phyloP scores from a whole-genome alignment of 192 early-diverging fungal genomes.

The Coemansia sp. region DNA sequence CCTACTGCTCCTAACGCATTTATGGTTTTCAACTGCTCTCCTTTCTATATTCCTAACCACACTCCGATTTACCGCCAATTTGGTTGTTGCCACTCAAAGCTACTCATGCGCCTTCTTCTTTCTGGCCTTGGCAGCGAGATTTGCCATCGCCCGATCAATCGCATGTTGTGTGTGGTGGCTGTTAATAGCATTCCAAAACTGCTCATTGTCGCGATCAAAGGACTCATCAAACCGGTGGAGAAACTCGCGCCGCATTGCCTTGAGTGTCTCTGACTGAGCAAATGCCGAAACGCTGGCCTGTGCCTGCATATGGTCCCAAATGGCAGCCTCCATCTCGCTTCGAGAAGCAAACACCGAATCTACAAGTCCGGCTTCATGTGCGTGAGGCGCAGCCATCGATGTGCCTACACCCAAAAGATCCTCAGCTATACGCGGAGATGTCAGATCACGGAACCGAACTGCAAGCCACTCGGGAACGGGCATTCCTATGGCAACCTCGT shows the following conservation, averaged over 20 bases:
- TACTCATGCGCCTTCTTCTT: not conserved
- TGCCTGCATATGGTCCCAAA: not conserved
- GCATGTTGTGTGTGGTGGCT: conserved; percentile 13
- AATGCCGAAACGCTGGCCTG: conserved; percentile 4
- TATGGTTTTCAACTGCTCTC: not conserved
- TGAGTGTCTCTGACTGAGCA: conserved; percentile 21
- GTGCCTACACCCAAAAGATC: conserved; percentile 24
- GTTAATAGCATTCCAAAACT: conserved; percentile 19
- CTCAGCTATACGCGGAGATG: conserved; percentile 19
- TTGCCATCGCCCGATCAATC: conserved; percentile 14
- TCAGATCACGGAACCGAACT: conserved; percentile 36
- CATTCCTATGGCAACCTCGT: conserved; percentile 39
- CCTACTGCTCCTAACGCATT: too few relatives aligned
- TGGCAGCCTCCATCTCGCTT: conserved; percentile 11
- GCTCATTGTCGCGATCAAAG: conserved; percentile 20
- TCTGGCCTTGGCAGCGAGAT: conserved; percentile 10
- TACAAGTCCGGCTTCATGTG: conserved; percentile 13
- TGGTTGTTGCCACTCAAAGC: too few relatives aligned
- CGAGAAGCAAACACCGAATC: conserved; percentile 18
- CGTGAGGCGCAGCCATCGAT: conserved; percentile 4
- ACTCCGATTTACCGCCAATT: too few relatives aligned
- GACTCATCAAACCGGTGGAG: conserved; percentile 19
- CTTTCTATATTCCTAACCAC: too few relatives aligned
- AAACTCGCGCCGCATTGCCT: conserved; percentile 14
- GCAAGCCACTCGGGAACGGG: conserved; percentile 42